Evolutionary conservation across 352 stramenopile genomes (phyloP).

Genomic region (Globisporangium nodosum): DNA sequence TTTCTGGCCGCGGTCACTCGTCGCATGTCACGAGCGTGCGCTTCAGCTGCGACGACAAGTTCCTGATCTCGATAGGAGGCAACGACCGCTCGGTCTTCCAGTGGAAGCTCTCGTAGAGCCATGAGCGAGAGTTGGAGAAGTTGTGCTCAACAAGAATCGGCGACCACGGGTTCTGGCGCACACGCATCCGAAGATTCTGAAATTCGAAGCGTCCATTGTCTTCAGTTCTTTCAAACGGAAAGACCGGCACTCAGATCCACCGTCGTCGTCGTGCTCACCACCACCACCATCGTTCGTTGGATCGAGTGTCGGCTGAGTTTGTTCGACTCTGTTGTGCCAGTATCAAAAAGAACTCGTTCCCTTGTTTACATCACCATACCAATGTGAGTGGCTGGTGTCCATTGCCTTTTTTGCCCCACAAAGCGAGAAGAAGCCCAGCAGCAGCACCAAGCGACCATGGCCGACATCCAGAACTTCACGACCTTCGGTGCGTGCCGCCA

Average conservation of each 20-base stretch:
- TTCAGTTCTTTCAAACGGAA: too few species aligned
- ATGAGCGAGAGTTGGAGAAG: constrained; percentile 7
- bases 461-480: constrained; percentile 88
- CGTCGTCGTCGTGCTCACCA: too few species aligned
- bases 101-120: constrained; percentile 42
- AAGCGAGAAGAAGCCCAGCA: constrained; percentile 6
- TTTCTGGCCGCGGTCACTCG: constrained; percentile 54
- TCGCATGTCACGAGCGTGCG: constrained; percentile 81
- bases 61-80: constrained; percentile 70
- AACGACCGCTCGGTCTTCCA: constrained; percentile 87
- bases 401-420: background rate
- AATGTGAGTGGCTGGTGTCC: background rate
- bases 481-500: constrained; percentile 63
- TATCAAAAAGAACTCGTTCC: background rate
- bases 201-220: too few species aligned
- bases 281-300: background rate
- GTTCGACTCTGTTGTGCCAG: background rate
- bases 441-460: constrained; percentile 28
- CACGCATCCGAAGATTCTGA: too few species aligned
- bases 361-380: background rate
- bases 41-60: constrained; percentile 83
- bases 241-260: too few species aligned
- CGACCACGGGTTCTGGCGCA: background rate
- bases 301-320: background rate
- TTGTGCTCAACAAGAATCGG: background rate